Conservation (phyloP, 1,284 basidiomycete species). For the Fomitopsis betulina region DNA sequence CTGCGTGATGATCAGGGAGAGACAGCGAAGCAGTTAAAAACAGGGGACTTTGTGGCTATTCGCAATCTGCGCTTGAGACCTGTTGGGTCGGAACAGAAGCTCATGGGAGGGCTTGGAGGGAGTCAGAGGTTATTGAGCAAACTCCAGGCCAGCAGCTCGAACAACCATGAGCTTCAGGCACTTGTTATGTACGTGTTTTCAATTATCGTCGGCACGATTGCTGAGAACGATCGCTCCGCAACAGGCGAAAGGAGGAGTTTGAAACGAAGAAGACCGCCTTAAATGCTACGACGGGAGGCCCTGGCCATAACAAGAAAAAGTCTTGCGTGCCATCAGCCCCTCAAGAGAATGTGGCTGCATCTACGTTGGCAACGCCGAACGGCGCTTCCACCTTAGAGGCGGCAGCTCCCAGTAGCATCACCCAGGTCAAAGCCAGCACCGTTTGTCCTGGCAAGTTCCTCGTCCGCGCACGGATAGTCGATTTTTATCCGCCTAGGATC, state of each 20-base stretch:
- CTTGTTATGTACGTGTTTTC: constrained; percentile 25
- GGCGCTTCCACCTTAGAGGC: not conserved
- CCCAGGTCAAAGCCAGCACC: constrained; percentile 32
- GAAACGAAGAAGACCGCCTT: constrained; percentile 6
- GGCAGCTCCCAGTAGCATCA: constrained; percentile 24
- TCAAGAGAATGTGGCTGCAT: not conserved
- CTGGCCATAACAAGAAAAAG: not conserved
- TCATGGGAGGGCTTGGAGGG: constrained; percentile 52
- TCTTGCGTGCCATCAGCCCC: not conserved
- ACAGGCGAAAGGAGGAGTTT: constrained; percentile 26
- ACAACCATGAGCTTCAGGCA: constrained; percentile 24
- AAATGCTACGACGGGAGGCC: constrained; percentile 3
- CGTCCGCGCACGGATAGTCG: constrained; percentile 46
- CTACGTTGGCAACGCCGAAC: not conserved
- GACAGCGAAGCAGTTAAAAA: constrained; percentile 33
- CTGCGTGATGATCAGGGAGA: constrained; percentile 46
- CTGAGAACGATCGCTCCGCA: not conserved
- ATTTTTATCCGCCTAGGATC: constrained; percentile 51
- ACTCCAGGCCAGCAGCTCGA: constrained; percentile 34
- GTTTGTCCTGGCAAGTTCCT: constrained; percentile 37
- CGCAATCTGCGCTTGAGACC: constrained; percentile 46
- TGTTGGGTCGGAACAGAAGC: constrained; percentile 23
- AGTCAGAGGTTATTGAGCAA: constrained; percentile 45
- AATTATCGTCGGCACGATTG: not conserved
- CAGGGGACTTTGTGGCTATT: constrained; percentile 44